Evolutionary conservation across 495 filamentous ascomycete species (phyloP), one percentile per base, ranked within the genome.

Genomic region (Hyaloscypha variabilis): DNA sequence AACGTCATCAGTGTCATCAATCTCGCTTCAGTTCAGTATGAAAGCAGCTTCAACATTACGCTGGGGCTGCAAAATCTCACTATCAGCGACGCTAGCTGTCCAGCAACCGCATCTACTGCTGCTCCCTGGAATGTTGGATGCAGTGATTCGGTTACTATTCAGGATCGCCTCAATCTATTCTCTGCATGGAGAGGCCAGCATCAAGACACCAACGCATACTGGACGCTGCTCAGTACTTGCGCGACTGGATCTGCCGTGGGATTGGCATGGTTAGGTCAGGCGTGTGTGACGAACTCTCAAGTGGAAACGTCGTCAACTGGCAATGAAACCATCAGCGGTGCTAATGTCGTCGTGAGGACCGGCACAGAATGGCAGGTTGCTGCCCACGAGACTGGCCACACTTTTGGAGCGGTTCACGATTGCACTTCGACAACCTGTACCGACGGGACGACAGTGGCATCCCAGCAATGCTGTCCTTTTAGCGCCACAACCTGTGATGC

Each of bases 351-450:
- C 23, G 90, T 93, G 21, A 87, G 87, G 56, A 97, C 91, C 2
- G 79, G 85, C 13, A 90, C 86, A 24, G 92, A 96, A 69, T 99
- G 96, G 96, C 92, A 97, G 74, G 91, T 99, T 58, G 93, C 98
- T 77, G 94, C 95, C 65, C 95, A 99, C 71, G 96, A 99, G 75
- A 87, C 91, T 14, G 95, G 95, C 11, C 95, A 99, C 69, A 97
- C 92, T 0, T 97, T 97, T 71, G 95, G 95, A 50, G 96, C 95
- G 14, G 92, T 97, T 42, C 95, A 99, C 73, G 95, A 99, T 77
- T 99, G 95, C 75, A 88, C 84, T 5, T 71, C 79, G 0, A 51
- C 77, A 14, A 86, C 89, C n/a, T 98, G 95, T 74, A 55, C 66
- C 2, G 79, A 88, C 63, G 77, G 82, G 28, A 81, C 82, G 24